Conservation (phyloP, 176 grass and related monocot species). For the Musa beccarii region DNA sequence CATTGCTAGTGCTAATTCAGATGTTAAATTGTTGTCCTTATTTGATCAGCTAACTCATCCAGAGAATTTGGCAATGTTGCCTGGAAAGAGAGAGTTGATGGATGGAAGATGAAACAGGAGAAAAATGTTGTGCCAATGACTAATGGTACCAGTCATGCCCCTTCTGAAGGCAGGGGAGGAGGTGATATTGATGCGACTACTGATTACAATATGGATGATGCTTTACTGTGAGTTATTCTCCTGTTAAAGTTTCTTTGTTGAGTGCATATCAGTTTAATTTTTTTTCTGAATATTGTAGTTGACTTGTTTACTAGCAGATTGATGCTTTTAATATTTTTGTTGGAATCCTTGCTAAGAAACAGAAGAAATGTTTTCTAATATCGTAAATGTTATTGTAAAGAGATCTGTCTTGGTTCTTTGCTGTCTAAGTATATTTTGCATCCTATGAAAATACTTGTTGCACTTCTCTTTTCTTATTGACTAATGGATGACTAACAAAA, state of each 20-base stretch:
- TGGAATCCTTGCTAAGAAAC: background rate
- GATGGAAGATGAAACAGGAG: constrained; percentile 99
- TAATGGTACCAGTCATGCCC: constrained; percentile 89
- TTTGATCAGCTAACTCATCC: constrained; percentile 61
- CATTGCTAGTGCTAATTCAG: background rate
- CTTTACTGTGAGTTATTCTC: constrained; percentile 56
- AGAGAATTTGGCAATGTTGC: constrained; percentile 93
- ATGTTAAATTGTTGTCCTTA: constrained; percentile 3
- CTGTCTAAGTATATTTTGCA: background rate
- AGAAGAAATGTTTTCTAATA: background rate
- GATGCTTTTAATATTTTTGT: background rate
- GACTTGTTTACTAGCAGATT: background rate
- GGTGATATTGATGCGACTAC: constrained; percentile 86
- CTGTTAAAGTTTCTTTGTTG: background rate
- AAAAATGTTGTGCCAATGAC: constrained; percentile 74
- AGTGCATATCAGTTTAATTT: background rate
- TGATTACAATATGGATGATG: constrained; percentile 93
- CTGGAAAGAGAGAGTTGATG: constrained; percentile 99
- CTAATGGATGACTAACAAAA: background rate
- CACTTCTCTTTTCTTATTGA: background rate
- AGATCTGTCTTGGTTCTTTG: background rate
- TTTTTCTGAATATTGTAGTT: background rate
- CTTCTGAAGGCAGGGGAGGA: constrained; percentile 73
- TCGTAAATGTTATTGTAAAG: background rate
- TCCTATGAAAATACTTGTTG: background rate